Evolutionary conservation across 2,329 filamentous ascomycete species (phyloP), one percentile per base, ranked within the genome.

Genomic region (Verticillium dahliae): DNA sequence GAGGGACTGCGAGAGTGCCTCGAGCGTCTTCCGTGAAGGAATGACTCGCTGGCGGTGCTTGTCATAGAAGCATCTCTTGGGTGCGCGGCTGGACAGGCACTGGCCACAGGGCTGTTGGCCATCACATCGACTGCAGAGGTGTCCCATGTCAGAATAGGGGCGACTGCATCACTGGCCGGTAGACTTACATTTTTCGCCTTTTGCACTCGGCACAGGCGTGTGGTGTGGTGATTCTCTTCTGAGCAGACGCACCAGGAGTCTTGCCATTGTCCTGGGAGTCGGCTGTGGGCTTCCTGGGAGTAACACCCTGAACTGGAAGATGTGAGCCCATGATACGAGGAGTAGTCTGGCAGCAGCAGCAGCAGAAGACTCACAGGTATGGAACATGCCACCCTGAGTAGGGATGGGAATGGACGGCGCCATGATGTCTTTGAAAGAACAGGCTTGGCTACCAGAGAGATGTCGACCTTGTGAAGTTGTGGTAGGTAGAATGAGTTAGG

Each of bases 31-130:
- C 74, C 89, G 84, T 9, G 90, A 93, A 0, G 90, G 90, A 62
- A 91, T 88, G 10, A 91, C 85, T 63, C 89, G 80, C 72, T 91
- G 89, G 15, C 90, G 83, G 65, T 92, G 90, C 75, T 93, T 92
- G 67, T 91, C 89, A 73, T 94, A 94, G 69, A 88, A 87, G 71
- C 91, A 94, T 60, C 86, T 81, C 72, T 92, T 90, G 4, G 90
- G 88, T 65, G 90, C 90, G 61, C 91, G 86, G 71, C 91, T 93
- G 73, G 90, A 92, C 62, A 90, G 83, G 72, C 91, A 95, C 71
- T 92, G 90, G 41, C 90, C 89, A 71, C 91, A 95, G 11, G 91
- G 91, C 70, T 91, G 88, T 66, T 88, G 85, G 60, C 91, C 91
- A 76, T 93, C 90, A 71, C 91, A 95, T 65, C 91, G 88, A 61